phyloP scores from a whole-genome alignment of 805 yeast species.

The Metschnikowia arizonensis region DNA sequence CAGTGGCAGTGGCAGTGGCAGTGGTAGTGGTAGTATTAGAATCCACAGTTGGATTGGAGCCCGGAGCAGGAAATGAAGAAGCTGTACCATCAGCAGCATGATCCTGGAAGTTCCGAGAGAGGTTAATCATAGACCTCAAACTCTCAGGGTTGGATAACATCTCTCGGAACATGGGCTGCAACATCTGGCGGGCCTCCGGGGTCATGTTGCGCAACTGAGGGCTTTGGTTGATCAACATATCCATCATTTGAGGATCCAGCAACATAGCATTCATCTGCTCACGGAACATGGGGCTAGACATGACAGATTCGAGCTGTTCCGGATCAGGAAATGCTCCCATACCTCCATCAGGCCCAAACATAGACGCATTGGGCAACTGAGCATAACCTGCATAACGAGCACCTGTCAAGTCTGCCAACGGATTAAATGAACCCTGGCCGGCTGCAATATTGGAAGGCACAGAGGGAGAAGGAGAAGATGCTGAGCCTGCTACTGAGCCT shows the following conservation, averaged over 20 bases:
- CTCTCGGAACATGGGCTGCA: conserved; percentile 80
- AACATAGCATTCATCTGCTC: conserved; percentile 80
- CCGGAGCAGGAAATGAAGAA: conserved; percentile 35
- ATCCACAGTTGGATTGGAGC: conserved; percentile 34
- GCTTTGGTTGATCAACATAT: conserved; percentile 71
- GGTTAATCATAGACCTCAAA: conserved; percentile 76
- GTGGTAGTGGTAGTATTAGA: conserved; percentile 9
- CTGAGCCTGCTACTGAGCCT: too few species aligned
- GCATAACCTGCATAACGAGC: conserved; percentile 94
- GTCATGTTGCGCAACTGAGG: conserved; percentile 86
- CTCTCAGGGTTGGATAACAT: conserved; percentile 71
- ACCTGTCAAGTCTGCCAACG: conserved; percentile 87
- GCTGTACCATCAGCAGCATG: conserved; percentile 24
- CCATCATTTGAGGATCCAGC: conserved; percentile 84
- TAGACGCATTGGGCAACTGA: conserved; percentile 77
- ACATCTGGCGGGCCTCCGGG: conserved; percentile 80
- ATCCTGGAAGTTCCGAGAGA: conserved; percentile 52
- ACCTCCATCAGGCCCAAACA: conserved; percentile 96
- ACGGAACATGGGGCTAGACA: conserved; percentile 78
- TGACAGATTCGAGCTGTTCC: conserved; percentile 67
- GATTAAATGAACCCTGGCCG: conserved; percentile 86
- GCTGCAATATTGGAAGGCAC: conserved; percentile 81
- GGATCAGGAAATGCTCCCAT: conserved; percentile 70
- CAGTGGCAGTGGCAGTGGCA: background rate
- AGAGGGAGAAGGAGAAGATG: background rate